Evolutionary conservation across 805 yeast genomes (phyloP), one percentile per base, ranked within the genome.

Genomic region (Candida maris): DNA sequence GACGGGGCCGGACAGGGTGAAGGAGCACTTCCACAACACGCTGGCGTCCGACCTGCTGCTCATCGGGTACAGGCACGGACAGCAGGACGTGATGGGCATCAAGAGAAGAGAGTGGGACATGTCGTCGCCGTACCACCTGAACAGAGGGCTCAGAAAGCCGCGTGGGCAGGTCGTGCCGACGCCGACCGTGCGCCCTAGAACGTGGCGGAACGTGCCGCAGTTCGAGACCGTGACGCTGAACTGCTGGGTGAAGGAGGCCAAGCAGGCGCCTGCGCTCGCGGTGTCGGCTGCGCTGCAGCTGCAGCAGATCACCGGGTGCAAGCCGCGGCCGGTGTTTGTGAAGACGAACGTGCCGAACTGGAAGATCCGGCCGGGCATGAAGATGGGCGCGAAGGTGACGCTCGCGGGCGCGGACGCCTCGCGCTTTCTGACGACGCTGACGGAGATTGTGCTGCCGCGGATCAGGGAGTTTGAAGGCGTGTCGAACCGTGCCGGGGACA

Each of bases 371-470:
- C 79, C 79, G 32, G 96, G 96, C 26, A 81, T 78, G 70, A 81
- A 81, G 34, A 84, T 94, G 77, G 99, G 98, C 36, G 95, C 94
- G 37, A 84, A 85, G 55, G 81, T 81, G 10, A 76, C 73, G 40
- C 66, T 94, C 37, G 68, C 68, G 21, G 98, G 97, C 30, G 73
- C 80, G 47, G 83, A 85, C 37, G 85, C 89, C 79, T 66, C 79
- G 38, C 96, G 88, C 65, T 93, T 94, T 54, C 55, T 93, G 40
- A 62, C 84, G 5, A 91, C 97, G 1, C 66, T 93, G 50, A 79
- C 95, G 1, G 98, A 93, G 64, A 67, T 94, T 45, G 97, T 93
- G 14, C 72, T 93, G 51, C 98, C 99, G 31, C 77, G 96, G 62
- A 78, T 89, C 39, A 81, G 95, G 73, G 86, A 87, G 33, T 93